phyloP scores from a whole-genome alignment of 1,284 basidiomycete genomes.

The Rhodotorula glutinis region DNA sequence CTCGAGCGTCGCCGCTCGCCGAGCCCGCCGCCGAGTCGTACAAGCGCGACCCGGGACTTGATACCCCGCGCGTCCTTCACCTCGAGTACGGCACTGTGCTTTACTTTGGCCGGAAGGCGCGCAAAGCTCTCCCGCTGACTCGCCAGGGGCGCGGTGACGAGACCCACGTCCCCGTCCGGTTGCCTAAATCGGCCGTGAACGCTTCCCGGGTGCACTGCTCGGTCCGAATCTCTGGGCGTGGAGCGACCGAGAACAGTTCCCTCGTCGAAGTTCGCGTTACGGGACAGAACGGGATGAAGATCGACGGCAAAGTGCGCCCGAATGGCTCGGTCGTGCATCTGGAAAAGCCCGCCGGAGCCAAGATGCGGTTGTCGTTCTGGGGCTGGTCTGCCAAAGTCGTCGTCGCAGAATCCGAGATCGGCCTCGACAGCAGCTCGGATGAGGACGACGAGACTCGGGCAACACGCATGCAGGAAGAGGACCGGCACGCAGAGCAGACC shows the following conservation, averaged over 20 bases:
- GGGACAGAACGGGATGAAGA: conserved; percentile 38
- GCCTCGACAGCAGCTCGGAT: background rate
- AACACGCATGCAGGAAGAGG: background rate
- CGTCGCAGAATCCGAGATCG: conserved; percentile 15
- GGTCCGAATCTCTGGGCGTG: conserved; percentile 12
- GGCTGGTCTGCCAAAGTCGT: conserved; percentile 21
- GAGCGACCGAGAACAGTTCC: background rate
- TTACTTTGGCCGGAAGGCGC: conserved; percentile 38
- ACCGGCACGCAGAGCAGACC: background rate
- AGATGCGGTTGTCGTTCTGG: conserved; percentile 30
- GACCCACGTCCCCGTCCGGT: conserved; percentile 22
- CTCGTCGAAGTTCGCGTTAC: conserved; percentile 22
- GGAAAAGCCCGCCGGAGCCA: conserved; percentile 8
- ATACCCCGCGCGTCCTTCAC: conserved; percentile 1
- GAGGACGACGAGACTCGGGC: background rate
- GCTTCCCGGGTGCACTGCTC: conserved; percentile 37
- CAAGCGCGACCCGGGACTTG: background rate
- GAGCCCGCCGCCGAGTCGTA: background rate
- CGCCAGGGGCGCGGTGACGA: background rate
- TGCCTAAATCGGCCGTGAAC: conserved; percentile 34
- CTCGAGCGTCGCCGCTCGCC: background rate
- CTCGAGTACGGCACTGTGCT: conserved; percentile 27
- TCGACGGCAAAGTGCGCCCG: conserved; percentile 29
- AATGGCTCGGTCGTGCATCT: conserved; percentile 1
- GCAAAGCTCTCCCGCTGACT: conserved; percentile 15